Percentiles rank a stretch among this genome's conserved stretches.
Evolutionary conservation across 352 stramenopile genomes (phyloP).

Genomic region (Achlya hypogyna): DNA sequence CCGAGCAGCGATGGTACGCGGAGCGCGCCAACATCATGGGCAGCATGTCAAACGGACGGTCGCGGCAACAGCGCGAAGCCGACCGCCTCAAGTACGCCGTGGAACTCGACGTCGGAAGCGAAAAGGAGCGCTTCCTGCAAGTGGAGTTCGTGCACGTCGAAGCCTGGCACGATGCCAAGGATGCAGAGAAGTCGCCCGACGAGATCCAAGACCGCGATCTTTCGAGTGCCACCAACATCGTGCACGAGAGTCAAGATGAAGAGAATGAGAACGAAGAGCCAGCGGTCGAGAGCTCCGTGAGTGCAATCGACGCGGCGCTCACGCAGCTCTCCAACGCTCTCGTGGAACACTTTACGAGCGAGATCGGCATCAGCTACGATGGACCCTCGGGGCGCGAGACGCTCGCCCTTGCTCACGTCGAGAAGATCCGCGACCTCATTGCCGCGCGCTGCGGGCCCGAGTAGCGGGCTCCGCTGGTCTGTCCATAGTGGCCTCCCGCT

Average conservation of each 20-base stretch:
- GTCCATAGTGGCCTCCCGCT: too few species aligned
- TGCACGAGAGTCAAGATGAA: too few species aligned
- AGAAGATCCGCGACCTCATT: background rate
- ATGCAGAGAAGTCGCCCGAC: background rate
- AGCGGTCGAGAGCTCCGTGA: background rate
- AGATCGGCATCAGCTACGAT: background rate
- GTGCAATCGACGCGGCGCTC: background rate
- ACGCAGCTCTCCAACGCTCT: background rate
- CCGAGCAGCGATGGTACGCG: slow-evolving; percentile 50
- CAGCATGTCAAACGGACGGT: slow-evolving; percentile 1
- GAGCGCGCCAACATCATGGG: slow-evolving; percentile 59
- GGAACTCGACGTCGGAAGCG: background rate
- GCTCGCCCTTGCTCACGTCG: background rate
- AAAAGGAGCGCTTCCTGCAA: slow-evolving; percentile 17
- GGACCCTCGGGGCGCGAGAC: background rate
- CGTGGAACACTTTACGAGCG: background rate
- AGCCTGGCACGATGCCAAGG: background rate
- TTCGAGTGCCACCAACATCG: background rate
- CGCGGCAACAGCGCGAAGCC: background rate
- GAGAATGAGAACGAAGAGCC: background rate
- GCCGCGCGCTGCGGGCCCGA: background rate
- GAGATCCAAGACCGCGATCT: background rate
- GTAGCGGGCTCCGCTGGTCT: too few species aligned
- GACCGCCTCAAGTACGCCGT: slow-evolving; percentile 12
- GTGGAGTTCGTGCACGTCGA: slow-evolving; percentile 11